Percentiles rank a stretch among this genome's conserved stretches.
These are phyloP conservation scores for Trametes gibbosa DNA, from an alignment of 768 basidiomycete species.

Conservation along the genomic window DNA sequence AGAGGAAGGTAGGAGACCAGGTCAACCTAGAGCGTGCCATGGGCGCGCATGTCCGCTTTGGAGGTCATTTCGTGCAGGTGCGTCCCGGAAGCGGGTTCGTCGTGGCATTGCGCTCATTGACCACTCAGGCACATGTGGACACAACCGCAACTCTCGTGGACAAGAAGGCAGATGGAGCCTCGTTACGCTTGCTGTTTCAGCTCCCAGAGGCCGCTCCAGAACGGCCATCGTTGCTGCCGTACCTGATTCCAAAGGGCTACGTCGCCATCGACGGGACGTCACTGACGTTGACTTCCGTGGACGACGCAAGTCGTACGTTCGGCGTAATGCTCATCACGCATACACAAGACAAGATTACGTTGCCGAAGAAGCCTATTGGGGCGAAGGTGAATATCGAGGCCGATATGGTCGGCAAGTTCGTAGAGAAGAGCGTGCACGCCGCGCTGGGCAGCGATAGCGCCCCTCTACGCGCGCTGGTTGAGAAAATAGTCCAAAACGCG, in stretches of 20 bases:
- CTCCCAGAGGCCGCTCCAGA: conserved; percentile 57
- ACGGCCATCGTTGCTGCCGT: conserved; percentile 67
- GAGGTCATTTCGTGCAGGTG: conserved; percentile 98
- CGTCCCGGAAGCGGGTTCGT: not conserved
- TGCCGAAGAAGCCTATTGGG: conserved; percentile 72
- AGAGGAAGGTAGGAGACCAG: conserved; percentile 71
- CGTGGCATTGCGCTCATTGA: not conserved
- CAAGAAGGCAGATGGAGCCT: conserved; percentile 76
- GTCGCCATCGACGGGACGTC: conserved; percentile 93
- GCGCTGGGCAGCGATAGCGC: conserved; percentile 57
- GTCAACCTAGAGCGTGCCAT: conserved; percentile 96
- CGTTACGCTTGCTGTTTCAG: conserved; percentile 80
- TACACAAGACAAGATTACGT: conserved; percentile 84
- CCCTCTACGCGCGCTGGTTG: conserved; percentile 45
- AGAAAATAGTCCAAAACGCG: conserved; percentile 56
- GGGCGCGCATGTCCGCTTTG: conserved; percentile 87
- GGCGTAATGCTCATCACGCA: conserved; percentile 95
- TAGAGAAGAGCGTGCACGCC: conserved; percentile 76
- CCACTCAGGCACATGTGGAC: conserved; percentile 85
- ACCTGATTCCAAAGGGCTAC: conserved; percentile 93
- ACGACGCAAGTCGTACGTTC: conserved; percentile 61
- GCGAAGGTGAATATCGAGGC: conserved; percentile 92
- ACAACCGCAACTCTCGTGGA: conserved; percentile 75
- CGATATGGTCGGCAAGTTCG: conserved; percentile 92
- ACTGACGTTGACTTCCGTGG: conserved; percentile 82